A percentile compares a stretch with the other conserved stretches of the same genome.
phyloP scores from a whole-genome alignment of 2,329 filamentous ascomycete genomes.

The Fusarium verticillioides region DNA sequence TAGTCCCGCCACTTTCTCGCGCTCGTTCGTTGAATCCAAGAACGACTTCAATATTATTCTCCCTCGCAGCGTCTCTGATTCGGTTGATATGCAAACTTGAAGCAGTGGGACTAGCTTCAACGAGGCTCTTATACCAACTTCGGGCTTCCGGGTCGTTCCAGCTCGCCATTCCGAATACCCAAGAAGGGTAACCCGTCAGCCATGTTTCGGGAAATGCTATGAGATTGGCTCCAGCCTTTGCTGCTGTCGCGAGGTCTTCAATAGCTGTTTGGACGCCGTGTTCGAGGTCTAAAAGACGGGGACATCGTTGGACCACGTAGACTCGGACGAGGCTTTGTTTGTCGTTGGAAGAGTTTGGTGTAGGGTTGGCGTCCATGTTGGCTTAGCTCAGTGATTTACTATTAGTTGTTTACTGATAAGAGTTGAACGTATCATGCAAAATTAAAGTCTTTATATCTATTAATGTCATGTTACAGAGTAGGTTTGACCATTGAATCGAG shows the following conservation, averaged over 20 bases:
- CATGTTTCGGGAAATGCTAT: neutral
- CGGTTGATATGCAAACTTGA: neutral
- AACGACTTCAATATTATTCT: neutral
- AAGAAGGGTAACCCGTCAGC: accelerated
- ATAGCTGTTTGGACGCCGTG: neutral
- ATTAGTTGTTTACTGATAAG: neutral
- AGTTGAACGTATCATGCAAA: accelerated
- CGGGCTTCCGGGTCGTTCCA: neutral
- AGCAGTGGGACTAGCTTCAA: neutral
- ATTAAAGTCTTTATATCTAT: neutral
- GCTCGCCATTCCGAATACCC: neutral
- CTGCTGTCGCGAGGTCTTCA: neutral
- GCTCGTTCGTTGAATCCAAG: neutral
- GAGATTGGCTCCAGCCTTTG: neutral
- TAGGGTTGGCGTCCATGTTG: neutral
- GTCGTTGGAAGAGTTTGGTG: neutral
- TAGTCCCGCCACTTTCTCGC: neutral
- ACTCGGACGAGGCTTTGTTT: neutral
- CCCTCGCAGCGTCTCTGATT: neutral
- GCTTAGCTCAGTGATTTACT: neutral
- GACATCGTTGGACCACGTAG: neutral
- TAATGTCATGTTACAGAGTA: no score
- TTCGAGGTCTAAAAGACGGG: neutral
- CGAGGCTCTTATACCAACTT: neutral
- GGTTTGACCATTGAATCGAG: no score